Evolutionary conservation across 108 stramenopile species (phyloP), one percentile per base, ranked within the genome.

Genomic region (Skeletonema menzelii): DNA sequence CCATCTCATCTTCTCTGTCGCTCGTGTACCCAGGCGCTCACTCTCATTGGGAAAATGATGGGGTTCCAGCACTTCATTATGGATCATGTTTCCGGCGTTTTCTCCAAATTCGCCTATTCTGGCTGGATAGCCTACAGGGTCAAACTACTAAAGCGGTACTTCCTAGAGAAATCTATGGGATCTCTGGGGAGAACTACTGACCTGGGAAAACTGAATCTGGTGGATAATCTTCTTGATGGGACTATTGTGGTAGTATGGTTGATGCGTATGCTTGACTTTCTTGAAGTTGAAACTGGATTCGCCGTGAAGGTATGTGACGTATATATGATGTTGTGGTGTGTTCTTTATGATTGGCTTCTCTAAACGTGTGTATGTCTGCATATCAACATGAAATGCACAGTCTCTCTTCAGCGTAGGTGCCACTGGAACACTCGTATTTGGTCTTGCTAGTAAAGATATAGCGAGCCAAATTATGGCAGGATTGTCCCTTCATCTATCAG

Each of bases 391-490:
- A 34, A 22, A 7, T 4, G 22, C 31, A 59, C 31, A 79, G 78
- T 79, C 78, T 15, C 53, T 79, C 28, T 79, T 79, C 55, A 62
- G 70, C 49, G 42, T 79, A 22, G 78, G 78, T 27, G 78, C 78
- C 7, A 79, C 78, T 13, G 78, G 78, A 24, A 79, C 78, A 19
- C 49, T 79, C 26, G 61, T 84, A 55, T 75, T 90, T 35, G 67
- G 80, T 53, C 46, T 90, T 37, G 89, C 89, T 7, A 78, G 81
- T 13, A 83, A 88, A 68, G 89, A 82, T 55, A 65, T 90, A 19
- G 84, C 82, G 35, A 59, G 70, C 38, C 79, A 91, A 59, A 1
- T 89, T 14, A 66, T 93, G 26, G 76, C 78, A 78, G 91, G 89
- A 12, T 38, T 92, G 24, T 60, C 82, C 15, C 75, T 90, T 57